These are phyloP conservation scores for Geranium brycei DNA, from an alignment of 345 rosid species.

Conservation along the genomic window DNA sequence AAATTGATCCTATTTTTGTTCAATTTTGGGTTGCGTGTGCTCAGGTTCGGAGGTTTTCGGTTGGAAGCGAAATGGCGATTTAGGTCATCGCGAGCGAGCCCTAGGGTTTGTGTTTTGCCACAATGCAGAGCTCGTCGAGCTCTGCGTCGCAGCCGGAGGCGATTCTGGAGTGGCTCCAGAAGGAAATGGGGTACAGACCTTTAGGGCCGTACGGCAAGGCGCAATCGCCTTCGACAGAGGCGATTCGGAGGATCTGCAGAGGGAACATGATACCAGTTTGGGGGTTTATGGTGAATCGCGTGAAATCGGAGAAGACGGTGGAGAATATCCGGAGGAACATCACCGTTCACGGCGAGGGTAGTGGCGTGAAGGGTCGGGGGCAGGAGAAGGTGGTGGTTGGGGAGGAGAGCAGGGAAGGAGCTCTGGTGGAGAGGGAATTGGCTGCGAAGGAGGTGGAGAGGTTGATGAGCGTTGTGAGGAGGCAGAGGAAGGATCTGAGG, in stretches of 20 bases:
- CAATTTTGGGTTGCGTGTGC: too few relatives aligned
- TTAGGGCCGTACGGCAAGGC: conserved; percentile 51
- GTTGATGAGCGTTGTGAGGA: conserved; percentile 53
- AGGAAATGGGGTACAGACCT: conserved; percentile 81
- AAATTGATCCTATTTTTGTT: too few relatives aligned
- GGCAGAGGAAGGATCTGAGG: conserved; percentile 75
- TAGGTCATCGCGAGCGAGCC: neutral
- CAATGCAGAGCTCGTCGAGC: conserved; percentile 33
- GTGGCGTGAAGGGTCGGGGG: conserved; percentile 9
- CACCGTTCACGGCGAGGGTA: conserved; percentile 52
- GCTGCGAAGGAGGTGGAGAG: conserved; percentile 76
- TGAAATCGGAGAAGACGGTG: conserved; percentile 78
- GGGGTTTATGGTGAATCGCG: conserved; percentile 51
- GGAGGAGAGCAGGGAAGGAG: conserved; percentile 31
- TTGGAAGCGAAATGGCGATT: neutral
- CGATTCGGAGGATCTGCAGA: conserved; percentile 60
- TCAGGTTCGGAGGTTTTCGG: neutral
- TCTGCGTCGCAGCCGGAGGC: conserved; percentile 53
- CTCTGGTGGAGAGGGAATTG: conserved; percentile 31
- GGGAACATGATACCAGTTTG: conserved; percentile 82
- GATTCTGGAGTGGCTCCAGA: conserved; percentile 69
- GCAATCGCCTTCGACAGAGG: conserved; percentile 51
- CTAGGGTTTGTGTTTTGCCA: neutral
- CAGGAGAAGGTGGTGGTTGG: conserved; percentile 30
- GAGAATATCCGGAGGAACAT: conserved; percentile 65